Base-by-base conservation (phyloP, 192 early-diverging fungal species). In the Allomyces macrogynus region DNA sequence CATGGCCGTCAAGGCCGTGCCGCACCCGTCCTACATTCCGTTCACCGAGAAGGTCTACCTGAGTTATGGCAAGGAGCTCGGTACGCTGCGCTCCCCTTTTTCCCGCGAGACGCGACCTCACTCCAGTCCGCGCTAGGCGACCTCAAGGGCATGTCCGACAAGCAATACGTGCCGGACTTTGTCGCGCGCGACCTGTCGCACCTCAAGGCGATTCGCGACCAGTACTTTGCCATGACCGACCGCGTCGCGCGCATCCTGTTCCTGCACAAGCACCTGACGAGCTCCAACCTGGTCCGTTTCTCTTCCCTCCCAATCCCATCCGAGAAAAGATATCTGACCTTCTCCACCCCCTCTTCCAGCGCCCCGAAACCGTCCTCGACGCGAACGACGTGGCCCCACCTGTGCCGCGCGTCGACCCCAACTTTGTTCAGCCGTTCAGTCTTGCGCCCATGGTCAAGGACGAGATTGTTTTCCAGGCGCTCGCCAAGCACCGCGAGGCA, bases 21-120 rank as follows among this genome's bases (percentile, higher is more conserved):
- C 74, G n/a, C 77, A 79, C 67, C 77, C 77, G 0, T 43, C 16
- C 16, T 77, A 73, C 27, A 69, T 79, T 25, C 65, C 68, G 9
- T 74, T 74, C 61, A 67, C 65, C 42, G 24, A 71, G 40, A 63
- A 63, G 40, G 76, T 69, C 22, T 65, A 66, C 66, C 61, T 77
- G 24, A 69, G 67, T 23, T 75, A 77, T 40, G 76, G 71, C 4
- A 32, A 14, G 40, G 71, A 72, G 12, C 24, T 62, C 61, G 23
- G 66, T 12, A 24, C 23, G 12, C 5, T 67, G 24, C 43, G 70
- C 32, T n/a, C 23, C 68, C 60, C 0, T 20, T 27, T 27, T 4
- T 27, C 26, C 4, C 4, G 2, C 4, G 1, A 4, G 26, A 3
- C 26, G 4, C 4, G 26, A 27, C 26, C 63, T 54, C 26, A 42